A percentile compares a stretch with the other conserved stretches of the same genome.
These are phyloP conservation scores for Mycena filopes DNA, from an alignment of 768 basidiomycete species.

Conservation along the genomic window DNA sequence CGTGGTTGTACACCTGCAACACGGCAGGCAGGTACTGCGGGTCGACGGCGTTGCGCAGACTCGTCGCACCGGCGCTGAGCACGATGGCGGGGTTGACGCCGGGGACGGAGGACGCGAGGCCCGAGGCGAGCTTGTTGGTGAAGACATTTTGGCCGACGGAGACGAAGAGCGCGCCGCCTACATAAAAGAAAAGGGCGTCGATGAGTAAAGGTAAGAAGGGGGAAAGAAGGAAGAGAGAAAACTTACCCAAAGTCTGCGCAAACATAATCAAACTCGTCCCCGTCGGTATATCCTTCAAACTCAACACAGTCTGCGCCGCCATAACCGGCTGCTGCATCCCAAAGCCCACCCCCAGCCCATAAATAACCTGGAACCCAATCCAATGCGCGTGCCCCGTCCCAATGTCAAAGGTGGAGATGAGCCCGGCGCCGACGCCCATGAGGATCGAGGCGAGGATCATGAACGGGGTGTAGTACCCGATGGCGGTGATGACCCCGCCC, in stretches of 20 bases:
- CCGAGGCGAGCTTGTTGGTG: slow-evolving; percentile 21
- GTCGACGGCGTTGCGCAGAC: slow-evolving; percentile 1
- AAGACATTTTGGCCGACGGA: slow-evolving; percentile 36
- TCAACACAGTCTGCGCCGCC: slow-evolving; percentile 32
- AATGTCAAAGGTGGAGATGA: slow-evolving; percentile 44
- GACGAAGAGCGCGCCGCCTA: slow-evolving; percentile 32
- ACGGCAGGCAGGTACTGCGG: slow-evolving; percentile 1
- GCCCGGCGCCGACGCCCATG: slow-evolving; percentile 46
- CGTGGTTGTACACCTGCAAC: slow-evolving; percentile 21
- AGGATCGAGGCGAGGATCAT: slow-evolving; percentile 41
- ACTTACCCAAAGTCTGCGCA: slow-evolving; percentile 28
- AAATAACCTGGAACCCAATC: slow-evolving; percentile 38
- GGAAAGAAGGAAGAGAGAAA: no score
- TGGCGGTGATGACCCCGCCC: slow-evolving; percentile 47
- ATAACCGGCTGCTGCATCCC: slow-evolving; percentile 36
- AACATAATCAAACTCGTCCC: slow-evolving; percentile 34
- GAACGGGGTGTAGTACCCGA: slow-evolving; percentile 49
- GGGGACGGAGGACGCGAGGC: slow-evolving; percentile 11
- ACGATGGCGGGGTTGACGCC: slow-evolving; percentile 10
- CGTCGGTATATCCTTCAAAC: slow-evolving; percentile 26
- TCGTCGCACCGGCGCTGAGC: slow-evolving; percentile 20
- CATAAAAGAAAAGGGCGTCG: slow-evolving; percentile 22
- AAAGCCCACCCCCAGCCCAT: slow-evolving; percentile 44
- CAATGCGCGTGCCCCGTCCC: slow-evolving; percentile 33
- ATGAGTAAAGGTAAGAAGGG: neutral